Evolutionary conservation across 768 basidiomycete species (phyloP), one percentile per base, ranked within the genome.

Genomic region (Candolleomyces aberdarensis): DNA sequence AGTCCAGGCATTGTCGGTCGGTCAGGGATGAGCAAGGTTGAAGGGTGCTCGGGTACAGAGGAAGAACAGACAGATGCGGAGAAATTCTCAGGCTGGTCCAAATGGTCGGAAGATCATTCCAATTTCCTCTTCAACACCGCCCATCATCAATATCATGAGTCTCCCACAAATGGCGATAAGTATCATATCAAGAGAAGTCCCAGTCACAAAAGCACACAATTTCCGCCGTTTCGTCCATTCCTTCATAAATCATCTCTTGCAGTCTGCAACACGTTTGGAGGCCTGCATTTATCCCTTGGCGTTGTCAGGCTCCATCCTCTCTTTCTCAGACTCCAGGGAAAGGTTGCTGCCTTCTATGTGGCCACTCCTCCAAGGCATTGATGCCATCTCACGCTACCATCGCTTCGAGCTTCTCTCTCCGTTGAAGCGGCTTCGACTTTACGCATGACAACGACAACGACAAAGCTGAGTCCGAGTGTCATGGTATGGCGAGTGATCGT

Each of bases 1-100:
- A 77, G 64, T 66, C 71, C 76, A 66, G 78, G 68, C 84, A 87
- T 85, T 66, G 74, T 73, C 67, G 64, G 67, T 36, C 36, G 32
- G 32, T 36, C 36, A 66, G 60, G 43, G 66, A 57, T 60, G 59
- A 56, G 60, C 64, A 65, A 57, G 36, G 6, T 36, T 2, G 11
- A 36, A 11, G 36, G 36, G 36, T 36, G 36, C 36, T 36, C 36
- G 36, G 36, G 36, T 36, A 62, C 63, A 68, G 61, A 64, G 66
- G 58, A 66, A 63, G 40, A 49, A 58, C 29, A 22, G 43, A 26
- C 26, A 58, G 47, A 46, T 47, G 57, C 57, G 51, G 47, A 57
- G 44, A 63, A 60, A 52, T 69, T 66, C 64, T 64, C 65, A 64
- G 63, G 61, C 14, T 36, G 36, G 36, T 3, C 36, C 36, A 36